Conservation (phyloP, 352 stramenopile genomes). For the Phytophthora litchii region DNA sequence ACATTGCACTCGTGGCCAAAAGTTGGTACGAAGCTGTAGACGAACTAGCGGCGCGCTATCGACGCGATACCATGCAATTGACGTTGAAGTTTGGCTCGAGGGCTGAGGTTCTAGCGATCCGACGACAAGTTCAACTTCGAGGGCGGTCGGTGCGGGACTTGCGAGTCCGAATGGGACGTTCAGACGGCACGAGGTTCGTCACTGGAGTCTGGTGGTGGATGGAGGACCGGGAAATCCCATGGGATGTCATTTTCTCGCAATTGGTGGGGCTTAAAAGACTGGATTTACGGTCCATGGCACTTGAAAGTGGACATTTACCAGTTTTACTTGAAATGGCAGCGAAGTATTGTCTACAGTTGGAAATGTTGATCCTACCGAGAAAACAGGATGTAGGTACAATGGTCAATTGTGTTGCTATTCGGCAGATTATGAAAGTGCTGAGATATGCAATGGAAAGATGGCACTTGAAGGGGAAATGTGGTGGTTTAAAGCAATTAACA, state of each 20-base stretch:
- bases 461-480: constrained; percentile 35
- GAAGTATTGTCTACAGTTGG: constrained; percentile 38
- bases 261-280: constrained; percentile 30
- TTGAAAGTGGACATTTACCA: constrained; percentile 34
- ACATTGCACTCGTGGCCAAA: constrained; percentile 40
- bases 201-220: constrained; percentile 36
- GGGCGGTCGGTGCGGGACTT: constrained; percentile 37
- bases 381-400: constrained; percentile 21
- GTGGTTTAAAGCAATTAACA: constrained; percentile 43
- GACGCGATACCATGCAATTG: constrained; percentile 37
- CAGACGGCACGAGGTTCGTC: constrained; percentile 36
- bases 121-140: constrained; percentile 27
- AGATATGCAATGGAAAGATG: constrained; percentile 38
- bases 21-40: constrained; percentile 39
- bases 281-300: constrained; percentile 35
- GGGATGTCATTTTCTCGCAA: constrained; percentile 31
- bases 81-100: constrained; percentile 36
- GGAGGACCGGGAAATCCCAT: constrained; percentile 38
- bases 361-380: constrained; percentile 36
- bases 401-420: constrained; percentile 13
- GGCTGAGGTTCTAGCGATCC: constrained; percentile 30
- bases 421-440: constrained; percentile 31
- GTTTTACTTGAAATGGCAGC: constrained; percentile 31
- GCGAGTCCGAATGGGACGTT: constrained; percentile 38
- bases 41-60: constrained; percentile 34